Evolutionary conservation across 2,329 filamentous ascomycete species (phyloP).

Genomic region (Eutypella sp.): DNA sequence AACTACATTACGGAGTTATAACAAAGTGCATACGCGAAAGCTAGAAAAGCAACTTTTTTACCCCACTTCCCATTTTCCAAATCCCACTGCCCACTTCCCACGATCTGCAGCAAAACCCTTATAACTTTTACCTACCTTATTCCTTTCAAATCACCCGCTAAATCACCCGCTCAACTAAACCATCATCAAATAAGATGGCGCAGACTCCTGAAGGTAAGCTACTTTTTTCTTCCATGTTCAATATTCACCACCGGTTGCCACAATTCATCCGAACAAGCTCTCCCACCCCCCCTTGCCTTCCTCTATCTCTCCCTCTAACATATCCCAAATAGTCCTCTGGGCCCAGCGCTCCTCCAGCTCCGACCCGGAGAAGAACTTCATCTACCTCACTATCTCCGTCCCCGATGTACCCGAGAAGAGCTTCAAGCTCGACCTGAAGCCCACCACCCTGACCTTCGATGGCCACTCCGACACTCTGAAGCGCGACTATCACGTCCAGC

Average conservation of each 20-base stretch:
- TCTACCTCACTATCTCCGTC: conserved; percentile 88
- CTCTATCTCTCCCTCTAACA: conserved; percentile 6
- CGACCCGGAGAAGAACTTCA: conserved; percentile 83
- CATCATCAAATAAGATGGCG: conserved; percentile 18
- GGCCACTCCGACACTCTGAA: conserved; percentile 82
- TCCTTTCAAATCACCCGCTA: neutral
- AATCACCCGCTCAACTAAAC: neutral
- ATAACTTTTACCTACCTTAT: no score
- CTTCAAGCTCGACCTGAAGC: conserved; percentile 78
- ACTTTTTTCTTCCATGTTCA: neutral
- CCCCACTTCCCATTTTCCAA: no score
- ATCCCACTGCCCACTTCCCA: no score
- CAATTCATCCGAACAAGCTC: neutral
- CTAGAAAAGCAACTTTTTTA: no score
- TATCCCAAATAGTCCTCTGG: conserved; percentile 71
- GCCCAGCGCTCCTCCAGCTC: conserved; percentile 85
- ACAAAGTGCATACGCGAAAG: no score
- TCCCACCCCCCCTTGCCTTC: neutral
- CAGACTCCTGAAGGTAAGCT: conserved; percentile 35
- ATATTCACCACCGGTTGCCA: neutral
- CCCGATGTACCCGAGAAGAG: conserved; percentile 74
- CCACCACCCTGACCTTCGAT: conserved; percentile 72
- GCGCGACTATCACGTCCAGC: conserved; percentile 76
- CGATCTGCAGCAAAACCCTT: no score
- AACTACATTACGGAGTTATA: no score